Evolutionary conservation across 805 yeast genomes (phyloP).

Genomic region (Wickerhamiella qilinensis): DNA sequence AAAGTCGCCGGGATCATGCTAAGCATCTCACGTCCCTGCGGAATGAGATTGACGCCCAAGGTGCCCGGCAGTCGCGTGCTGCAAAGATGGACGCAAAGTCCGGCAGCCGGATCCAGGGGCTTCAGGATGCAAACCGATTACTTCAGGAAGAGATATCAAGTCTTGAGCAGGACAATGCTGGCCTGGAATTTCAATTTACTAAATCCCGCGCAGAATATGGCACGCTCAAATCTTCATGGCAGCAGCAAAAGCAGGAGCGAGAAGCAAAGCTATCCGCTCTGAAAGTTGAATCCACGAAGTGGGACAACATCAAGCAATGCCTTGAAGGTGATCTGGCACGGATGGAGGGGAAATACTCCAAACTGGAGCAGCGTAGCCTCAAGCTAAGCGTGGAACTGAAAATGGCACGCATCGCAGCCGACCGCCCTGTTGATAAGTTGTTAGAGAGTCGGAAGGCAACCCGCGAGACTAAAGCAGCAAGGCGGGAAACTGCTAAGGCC

Average conservation of each 20-base stretch:
- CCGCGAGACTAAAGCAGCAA: slow-evolving; percentile 1
- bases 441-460: slow-evolving; percentile 1
- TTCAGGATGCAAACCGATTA: slow-evolving; percentile 30
- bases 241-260: neutral
- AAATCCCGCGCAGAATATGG: slow-evolving; percentile 3
- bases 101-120: slow-evolving; percentile 33
- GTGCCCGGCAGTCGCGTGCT: slow-evolving; percentile 30
- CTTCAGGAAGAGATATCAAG: slow-evolving; percentile 16
- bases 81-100: slow-evolving; percentile 42
- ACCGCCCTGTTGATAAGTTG: neutral
- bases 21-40: slow-evolving; percentile 36
- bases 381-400: neutral
- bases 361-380: neutral
- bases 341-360: neutral
- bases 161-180: slow-evolving; percentile 6
- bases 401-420: neutral
- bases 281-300: neutral
- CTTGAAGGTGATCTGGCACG: slow-evolving; percentile 2
- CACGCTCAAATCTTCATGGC: slow-evolving; percentile 1
- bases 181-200: slow-evolving; percentile 6
- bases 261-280: neutral
- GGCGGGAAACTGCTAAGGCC: slow-evolving; percentile 4
- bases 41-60: slow-evolving; percentile 40
- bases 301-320: neutral
- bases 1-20: slow-evolving; percentile 39